Evolutionary conservation across 2,329 filamentous ascomycete species (phyloP), one percentile per base, ranked within the genome.

Genomic region (Phialophora tarda): DNA sequence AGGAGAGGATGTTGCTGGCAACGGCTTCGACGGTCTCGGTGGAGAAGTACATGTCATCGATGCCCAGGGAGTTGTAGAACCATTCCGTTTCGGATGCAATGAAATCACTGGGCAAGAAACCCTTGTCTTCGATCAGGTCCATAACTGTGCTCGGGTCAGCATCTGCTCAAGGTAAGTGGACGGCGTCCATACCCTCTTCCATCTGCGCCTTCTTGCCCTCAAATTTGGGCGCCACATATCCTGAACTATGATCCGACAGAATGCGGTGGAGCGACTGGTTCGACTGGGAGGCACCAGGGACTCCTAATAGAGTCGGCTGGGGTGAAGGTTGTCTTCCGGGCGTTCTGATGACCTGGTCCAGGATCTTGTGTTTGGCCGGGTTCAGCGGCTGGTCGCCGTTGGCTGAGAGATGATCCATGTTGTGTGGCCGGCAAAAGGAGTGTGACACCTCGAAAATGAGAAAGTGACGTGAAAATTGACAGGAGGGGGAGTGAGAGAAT

Each of bases 51-150:
- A 96, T 94, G 84, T 97, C 95, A 76, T 99, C 95, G 74, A 99
- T 99, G 73, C 95, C 95, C 26, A 99, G 88, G 79, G 96, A 91
- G 77, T 95, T 91, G 83, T 99, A 99, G 84, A 99, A 99, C 94
- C 95, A 99, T 67, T 88, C 85, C 59, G 93, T 91, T 81, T 99
- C 93, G 28, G 88, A 85, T 69, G 96, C 91, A 69, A 97, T 86
- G 71, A 96, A 91, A 60, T 90, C 84, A 64, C 86, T 85, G 1
- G 95, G 95, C 68, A 99, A 91, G 86, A 96, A 97, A 67, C 89
- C 91, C 75, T 89, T 91, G 71, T 89, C 86, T 75, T 88, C 85
- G 73, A 97, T 88, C 75, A 89, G 83, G 71, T 90, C 88, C 87
- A 92, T 93, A 77, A 97, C 93, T 92, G 69, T 50, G 61, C 26